Percentiles rank a stretch among this genome's conserved stretches.
phyloP scores from a whole-genome alignment of 2,329 filamentous ascomycete genomes.

The Chaetoscypha palmicola region DNA sequence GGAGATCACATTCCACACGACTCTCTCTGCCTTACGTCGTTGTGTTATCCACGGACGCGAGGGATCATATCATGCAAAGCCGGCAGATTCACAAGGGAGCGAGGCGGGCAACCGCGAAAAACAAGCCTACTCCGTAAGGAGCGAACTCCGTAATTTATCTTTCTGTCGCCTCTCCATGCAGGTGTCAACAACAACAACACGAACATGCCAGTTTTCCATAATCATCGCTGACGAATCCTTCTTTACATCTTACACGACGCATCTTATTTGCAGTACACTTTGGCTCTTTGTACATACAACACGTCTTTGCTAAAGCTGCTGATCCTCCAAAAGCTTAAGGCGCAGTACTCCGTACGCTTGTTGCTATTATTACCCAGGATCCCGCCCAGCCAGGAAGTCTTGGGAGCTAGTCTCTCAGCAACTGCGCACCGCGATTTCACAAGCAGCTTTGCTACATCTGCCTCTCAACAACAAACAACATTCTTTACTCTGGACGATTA shows the following conservation, averaged over 20 bases:
- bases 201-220: neutral
- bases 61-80: constrained; percentile 12
- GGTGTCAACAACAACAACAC: constrained; percentile 17
- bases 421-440: constrained; percentile 6
- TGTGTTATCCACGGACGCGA: constrained; percentile 10
- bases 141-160: constrained; percentile 5
- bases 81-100: neutral
- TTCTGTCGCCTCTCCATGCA: neutral
- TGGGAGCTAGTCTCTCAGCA: constrained; percentile 1
- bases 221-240: neutral
- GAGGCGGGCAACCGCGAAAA: constrained; percentile 11
- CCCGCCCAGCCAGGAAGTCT: constrained; percentile 5
- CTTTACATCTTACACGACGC: neutral
- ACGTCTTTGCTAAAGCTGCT: neutral
- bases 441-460: constrained; percentile 6
- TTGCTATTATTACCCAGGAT: constrained; percentile 6
- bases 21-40: constrained; percentile 6
- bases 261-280: too few relatives aligned
- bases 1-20: constrained; percentile 18
- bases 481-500: neutral
- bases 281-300: neutral
- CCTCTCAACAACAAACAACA: constrained; percentile 7
- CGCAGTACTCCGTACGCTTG: neutral
- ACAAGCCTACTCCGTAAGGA: too few relatives aligned
- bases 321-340: neutral